A percentile compares a stretch with the other conserved stretches of the same genome.
These are phyloP conservation scores for Cystobasidium slooffiae DNA, from an alignment of 1,284 basidiomycete species.

Conservation along the genomic window DNA sequence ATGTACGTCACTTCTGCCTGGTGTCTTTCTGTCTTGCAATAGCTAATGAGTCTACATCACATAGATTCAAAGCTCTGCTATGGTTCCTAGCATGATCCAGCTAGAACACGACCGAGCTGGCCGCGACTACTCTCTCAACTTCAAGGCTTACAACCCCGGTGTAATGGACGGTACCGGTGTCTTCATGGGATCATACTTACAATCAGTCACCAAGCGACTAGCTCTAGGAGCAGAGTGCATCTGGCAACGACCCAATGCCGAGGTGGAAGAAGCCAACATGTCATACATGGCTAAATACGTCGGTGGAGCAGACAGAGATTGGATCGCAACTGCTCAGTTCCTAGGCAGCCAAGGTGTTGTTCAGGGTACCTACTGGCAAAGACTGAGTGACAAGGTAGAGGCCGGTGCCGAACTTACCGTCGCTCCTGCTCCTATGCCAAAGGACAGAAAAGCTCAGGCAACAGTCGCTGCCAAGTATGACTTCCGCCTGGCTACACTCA, in stretches of 20 bases:
- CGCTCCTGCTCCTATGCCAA: conserved; percentile 70
- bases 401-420: conserved; percentile 94
- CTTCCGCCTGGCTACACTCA: conserved; percentile 88
- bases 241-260: conserved; percentile 70
- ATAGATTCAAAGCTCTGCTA: conserved; percentile 42
- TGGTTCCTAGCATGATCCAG: conserved; percentile 62
- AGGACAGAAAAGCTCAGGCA: conserved; percentile 82
- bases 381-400: conserved; percentile 93
- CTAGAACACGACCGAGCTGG: conserved; percentile 94
- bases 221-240: conserved; percentile 90
- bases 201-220: conserved; percentile 90
- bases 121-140: conserved; percentile 81
- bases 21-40: neutral
- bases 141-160: conserved; percentile 92
- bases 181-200: conserved; percentile 90
- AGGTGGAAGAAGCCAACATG: conserved; percentile 82
- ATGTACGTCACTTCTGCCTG: conserved; percentile 64
- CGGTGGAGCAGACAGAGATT: conserved; percentile 63
- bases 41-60: neutral
- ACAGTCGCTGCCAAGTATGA: conserved; percentile 97
- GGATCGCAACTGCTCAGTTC: conserved; percentile 91
- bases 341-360: conserved; percentile 78
- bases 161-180: conserved; percentile 88
- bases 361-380: conserved; percentile 96
- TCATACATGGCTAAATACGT: conserved; percentile 40